Conservation (phyloP, 2,329 filamentous ascomycete species). For the Cryphonectria parasitica region DNA sequence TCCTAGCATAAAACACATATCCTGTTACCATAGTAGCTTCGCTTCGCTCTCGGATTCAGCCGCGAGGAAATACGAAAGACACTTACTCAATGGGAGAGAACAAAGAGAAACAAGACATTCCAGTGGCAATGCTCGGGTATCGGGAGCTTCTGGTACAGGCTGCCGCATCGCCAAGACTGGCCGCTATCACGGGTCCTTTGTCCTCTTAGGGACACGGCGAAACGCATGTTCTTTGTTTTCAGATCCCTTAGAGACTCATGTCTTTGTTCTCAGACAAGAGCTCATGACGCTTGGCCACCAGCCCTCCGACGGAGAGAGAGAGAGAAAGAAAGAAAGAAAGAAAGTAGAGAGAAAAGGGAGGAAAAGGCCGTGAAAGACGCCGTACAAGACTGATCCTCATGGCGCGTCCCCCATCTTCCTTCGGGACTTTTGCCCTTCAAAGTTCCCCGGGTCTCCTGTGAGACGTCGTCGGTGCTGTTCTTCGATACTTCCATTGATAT, state of each 20-base stretch:
- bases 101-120: constrained; percentile 14
- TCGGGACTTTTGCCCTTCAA: constrained; percentile 3
- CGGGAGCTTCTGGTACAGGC: constrained; percentile 4
- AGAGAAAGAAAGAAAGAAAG: constrained; percentile 5
- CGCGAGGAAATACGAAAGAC: neutral
- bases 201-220: constrained; percentile 11
- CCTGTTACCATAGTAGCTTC: neutral
- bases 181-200: constrained; percentile 16
- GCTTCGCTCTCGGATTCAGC: too few species aligned
- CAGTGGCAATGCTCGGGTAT: neutral
- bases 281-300: constrained; percentile 7
- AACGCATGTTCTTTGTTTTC: constrained; percentile 5
- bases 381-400: constrained; percentile 10
- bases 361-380: neutral
- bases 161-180: constrained; percentile 5
- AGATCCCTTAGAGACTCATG: neutral
- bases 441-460: neutral
- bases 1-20: neutral
- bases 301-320: neutral
- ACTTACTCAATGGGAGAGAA: neutral
- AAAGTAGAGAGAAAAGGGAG: neutral
- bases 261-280: constrained; percentile 16
- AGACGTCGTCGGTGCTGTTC: constrained; percentile 8
- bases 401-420: neutral
- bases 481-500: neutral